These are phyloP conservation scores for Leishmania gerbilli DNA, from an alignment of 208 protist species.

Conservation along the genomic window DNA sequence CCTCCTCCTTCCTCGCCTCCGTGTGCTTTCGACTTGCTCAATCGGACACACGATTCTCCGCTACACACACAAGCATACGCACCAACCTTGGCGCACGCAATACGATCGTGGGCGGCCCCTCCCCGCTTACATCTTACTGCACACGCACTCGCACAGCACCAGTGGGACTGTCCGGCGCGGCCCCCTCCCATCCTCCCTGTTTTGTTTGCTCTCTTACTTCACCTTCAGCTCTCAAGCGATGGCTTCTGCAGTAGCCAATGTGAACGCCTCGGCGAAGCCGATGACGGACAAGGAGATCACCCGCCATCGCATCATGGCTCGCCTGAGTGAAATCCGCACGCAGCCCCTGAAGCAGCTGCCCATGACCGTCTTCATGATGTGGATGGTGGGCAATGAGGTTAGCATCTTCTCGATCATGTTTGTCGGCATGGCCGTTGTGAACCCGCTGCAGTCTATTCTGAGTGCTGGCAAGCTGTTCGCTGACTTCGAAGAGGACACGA, in stretches of 20 bases:
- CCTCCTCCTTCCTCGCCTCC: background rate
- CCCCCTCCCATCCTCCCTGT: background rate
- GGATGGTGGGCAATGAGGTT: constrained; percentile 89
- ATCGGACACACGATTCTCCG: background rate
- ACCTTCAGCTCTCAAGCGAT: constrained; percentile 3
- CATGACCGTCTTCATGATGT: constrained; percentile 89
- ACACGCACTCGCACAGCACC: background rate
- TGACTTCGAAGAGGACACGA: constrained; percentile 71
- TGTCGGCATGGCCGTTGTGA: constrained; percentile 85
- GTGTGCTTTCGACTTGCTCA: background rate
- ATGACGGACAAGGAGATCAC: constrained; percentile 61
- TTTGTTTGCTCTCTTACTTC: background rate
- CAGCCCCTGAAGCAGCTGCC: constrained; percentile 83
- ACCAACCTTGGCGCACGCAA: background rate
- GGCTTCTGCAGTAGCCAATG: constrained; percentile 10
- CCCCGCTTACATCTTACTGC: background rate
- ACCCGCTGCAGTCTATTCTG: constrained; percentile 71
- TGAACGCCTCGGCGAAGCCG: constrained; percentile 17
- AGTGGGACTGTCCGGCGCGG: background rate
- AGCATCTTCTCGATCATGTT: constrained; percentile 92
- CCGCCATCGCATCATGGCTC: constrained; percentile 47
- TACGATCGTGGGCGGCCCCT: background rate
- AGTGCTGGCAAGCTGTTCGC: constrained; percentile 49
- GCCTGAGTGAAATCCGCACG: constrained; percentile 71
- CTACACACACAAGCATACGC: background rate